A percentile compares a stretch with the other conserved stretches of the same genome.
These are phyloP conservation scores for Pezicula neosporulosa DNA, from an alignment of 2,329 filamentous ascomycete species.

Conservation along the genomic window DNA sequence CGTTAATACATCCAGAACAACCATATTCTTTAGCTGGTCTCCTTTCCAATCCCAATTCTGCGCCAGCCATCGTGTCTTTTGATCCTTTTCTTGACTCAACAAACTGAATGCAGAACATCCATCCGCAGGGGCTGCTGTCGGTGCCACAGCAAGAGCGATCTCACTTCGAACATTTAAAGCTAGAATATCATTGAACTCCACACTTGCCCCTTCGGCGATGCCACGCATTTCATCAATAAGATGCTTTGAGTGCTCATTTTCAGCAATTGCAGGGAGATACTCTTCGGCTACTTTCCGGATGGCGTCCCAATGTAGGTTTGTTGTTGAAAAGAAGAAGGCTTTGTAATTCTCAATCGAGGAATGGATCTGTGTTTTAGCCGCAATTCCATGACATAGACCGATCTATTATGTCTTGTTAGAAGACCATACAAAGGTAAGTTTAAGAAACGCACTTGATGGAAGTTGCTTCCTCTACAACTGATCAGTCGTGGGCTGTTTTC, in stretches of 20 bases:
- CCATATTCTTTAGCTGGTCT: slow-evolving; percentile 3
- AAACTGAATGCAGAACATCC: slow-evolving; percentile 40
- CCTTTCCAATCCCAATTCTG: slow-evolving; percentile 14
- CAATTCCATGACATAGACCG: neutral
- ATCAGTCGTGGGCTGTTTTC: neutral
- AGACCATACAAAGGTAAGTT: neutral
- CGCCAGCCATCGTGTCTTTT: neutral
- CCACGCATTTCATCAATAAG: slow-evolving; percentile 33
- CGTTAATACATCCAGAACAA: slow-evolving; percentile 4
- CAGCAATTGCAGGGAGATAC: neutral
- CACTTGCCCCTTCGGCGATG: slow-evolving; percentile 31
- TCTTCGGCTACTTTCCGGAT: neutral
- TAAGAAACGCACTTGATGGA: neutral
- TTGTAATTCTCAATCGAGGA: neutral
- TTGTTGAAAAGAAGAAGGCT: neutral
- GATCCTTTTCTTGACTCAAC: neutral
- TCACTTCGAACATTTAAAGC: slow-evolving; percentile 46
- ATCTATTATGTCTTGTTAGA: neutral
- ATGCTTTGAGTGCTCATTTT: neutral
- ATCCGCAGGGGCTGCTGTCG: slow-evolving; percentile 35
- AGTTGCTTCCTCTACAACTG: neutral
- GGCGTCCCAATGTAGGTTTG: neutral
- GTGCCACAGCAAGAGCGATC: slow-evolving; percentile 36
- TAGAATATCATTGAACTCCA: slow-evolving; percentile 36
- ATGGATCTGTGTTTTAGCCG: neutral